Evolutionary conservation across 106 monocot species (phyloP).

Genomic region (Xerophyta viscosa): DNA sequence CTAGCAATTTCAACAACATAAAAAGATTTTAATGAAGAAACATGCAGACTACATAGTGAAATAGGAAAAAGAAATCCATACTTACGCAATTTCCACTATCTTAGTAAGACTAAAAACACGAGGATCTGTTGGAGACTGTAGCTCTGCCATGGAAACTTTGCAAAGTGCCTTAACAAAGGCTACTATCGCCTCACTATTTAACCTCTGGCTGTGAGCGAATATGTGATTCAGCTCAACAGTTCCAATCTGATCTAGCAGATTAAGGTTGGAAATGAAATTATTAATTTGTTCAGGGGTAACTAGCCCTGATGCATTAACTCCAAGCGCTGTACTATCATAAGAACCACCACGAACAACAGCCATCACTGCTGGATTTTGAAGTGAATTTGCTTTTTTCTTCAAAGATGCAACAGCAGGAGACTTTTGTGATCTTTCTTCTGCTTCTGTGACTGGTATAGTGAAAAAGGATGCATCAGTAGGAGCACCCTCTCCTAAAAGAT

Average conservation of each 20-base stretch:
- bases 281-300: constrained; percentile 90
- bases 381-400: constrained; percentile 74
- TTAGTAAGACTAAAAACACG: constrained; percentile 94
- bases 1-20: no score
- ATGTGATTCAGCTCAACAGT: constrained; percentile 88
- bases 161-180: constrained; percentile 95
- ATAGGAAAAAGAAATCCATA: constrained; percentile 3
- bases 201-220: constrained; percentile 83
- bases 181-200: constrained; percentile 90
- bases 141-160: constrained; percentile 90
- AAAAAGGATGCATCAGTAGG: constrained; percentile 93
- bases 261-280: constrained; percentile 85
- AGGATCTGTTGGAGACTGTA: constrained; percentile 87
- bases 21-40: no score
- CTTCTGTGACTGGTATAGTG: constrained; percentile 27
- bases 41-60: no score
- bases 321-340: constrained; percentile 73
- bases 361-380: constrained; percentile 91
- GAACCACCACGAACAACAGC: constrained; percentile 93
- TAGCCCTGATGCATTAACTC: constrained; percentile 44
- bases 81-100: constrained; percentile 99
- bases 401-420: constrained; percentile 22
- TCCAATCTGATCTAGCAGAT: constrained; percentile 90
- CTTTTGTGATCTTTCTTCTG: constrained; percentile 66
- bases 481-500: constrained; percentile 87